Conservation (phyloP, 208 protist genomes). For the Trypanosoma lewisi region DNA sequence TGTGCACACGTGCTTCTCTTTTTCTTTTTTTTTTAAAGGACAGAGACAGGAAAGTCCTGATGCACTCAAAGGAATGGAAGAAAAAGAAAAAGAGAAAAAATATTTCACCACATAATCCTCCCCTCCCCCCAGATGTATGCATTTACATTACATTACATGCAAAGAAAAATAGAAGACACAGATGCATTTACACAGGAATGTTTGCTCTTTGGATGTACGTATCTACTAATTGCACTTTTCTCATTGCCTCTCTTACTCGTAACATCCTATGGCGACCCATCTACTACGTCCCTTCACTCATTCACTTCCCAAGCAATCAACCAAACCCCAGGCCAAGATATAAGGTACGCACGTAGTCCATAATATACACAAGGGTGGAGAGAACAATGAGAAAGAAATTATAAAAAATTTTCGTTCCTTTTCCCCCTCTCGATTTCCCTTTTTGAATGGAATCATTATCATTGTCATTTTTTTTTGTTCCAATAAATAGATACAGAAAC, state of each 20-base stretch:
- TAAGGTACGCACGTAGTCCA: too few relatives aligned
- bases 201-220: too few relatives aligned
- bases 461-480: background rate
- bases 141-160: background rate
- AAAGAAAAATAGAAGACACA: too few relatives aligned
- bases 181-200: too few relatives aligned
- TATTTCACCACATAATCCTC: background rate
- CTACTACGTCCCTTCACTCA: background rate
- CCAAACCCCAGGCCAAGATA: too few relatives aligned
- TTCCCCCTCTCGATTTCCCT: too few relatives aligned
- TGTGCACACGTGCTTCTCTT: background rate
- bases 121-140: background rate
- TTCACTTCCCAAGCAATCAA: background rate
- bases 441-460: too few relatives aligned
- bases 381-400: background rate
- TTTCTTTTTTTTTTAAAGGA: background rate
- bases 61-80: constrained; percentile 10
- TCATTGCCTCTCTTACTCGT: background rate
- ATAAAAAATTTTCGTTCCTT: background rate
- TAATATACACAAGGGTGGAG: too few relatives aligned
- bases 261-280: background rate
- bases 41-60: too few relatives aligned
- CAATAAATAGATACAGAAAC: background rate
- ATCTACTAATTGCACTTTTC: background rate
- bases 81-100: constrained; percentile 22